Evolutionary conservation across 2,329 filamentous ascomycete genomes (phyloP).

Genomic region (Apiospora phragmitis): DNA sequence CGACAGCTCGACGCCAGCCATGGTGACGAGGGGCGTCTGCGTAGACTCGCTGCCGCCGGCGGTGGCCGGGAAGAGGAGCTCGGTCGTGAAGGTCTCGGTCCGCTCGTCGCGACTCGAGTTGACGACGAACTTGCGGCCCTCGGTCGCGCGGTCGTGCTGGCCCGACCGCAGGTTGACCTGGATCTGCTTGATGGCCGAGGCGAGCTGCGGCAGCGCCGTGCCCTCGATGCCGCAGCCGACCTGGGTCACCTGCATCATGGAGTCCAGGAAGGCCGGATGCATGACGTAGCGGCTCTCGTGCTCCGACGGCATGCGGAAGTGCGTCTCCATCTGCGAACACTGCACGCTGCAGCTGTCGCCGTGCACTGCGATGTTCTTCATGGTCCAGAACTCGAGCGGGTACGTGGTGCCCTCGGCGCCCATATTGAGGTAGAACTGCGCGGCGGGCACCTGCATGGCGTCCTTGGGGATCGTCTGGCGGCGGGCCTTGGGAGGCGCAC

Average conservation of each 20-base stretch:
- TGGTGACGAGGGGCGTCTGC: conserved; percentile 19
- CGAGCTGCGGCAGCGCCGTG: conserved; percentile 14
- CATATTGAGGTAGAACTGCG: conserved; percentile 18
- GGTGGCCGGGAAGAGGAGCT: conserved; percentile 20
- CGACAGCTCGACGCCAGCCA: conserved; percentile 20
- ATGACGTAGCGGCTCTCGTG: conserved; percentile 45
- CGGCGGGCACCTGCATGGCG: background rate
- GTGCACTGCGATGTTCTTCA: background rate
- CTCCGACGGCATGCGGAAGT: conserved; percentile 43
- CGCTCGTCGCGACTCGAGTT: conserved; percentile 17
- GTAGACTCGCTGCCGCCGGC: too few relatives aligned
- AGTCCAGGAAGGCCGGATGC: conserved; percentile 48
- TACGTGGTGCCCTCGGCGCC: conserved; percentile 18
- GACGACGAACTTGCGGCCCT: conserved; percentile 18
- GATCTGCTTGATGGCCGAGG: conserved; percentile 21
- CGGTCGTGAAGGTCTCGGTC: conserved; percentile 17
- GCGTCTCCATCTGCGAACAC: conserved; percentile 34
- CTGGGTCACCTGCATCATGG: conserved; percentile 39
- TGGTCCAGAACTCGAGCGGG: conserved; percentile 11
- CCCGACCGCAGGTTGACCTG: conserved; percentile 18
- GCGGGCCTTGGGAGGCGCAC: background rate
- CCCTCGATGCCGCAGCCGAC: conserved; percentile 31
- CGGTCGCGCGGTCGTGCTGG: conserved; percentile 17
- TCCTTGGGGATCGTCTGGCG: background rate
- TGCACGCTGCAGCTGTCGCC: background rate